phyloP scores from a whole-genome alignment of 208 protist species.

The Tetramitus jugosus region DNA sequence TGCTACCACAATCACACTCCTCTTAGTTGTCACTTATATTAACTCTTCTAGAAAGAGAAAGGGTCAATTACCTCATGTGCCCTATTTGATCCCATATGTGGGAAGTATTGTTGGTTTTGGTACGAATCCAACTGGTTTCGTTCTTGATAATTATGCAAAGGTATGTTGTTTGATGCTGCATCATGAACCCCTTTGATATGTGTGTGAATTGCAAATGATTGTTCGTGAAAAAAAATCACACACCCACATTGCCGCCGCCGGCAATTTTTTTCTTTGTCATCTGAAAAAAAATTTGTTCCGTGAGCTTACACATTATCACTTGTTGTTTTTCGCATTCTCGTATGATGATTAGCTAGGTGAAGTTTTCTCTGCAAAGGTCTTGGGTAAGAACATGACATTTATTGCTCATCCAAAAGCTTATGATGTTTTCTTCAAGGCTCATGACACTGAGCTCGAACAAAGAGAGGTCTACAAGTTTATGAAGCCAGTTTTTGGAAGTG shows the following conservation, averaged over 20 bases:
- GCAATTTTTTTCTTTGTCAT: too few species aligned
- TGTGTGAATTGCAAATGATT: too few species aligned
- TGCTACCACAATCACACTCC: not conserved
- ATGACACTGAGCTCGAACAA: constrained; percentile 5
- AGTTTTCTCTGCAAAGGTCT: constrained; percentile 2
- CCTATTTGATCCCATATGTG: not conserved
- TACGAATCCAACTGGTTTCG: constrained; percentile 1
- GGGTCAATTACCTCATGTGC: not conserved
- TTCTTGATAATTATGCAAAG: constrained; percentile 4
- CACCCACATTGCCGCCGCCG: too few species aligned
- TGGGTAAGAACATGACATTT: constrained; percentile 22
- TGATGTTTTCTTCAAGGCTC: constrained; percentile 20
- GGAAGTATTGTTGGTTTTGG: constrained; percentile 16
- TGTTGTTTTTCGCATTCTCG: not conserved
- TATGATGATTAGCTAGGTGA: constrained; percentile 13
- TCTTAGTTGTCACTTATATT: not conserved
- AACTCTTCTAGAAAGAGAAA: not conserved
- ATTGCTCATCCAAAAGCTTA: constrained; percentile 9
- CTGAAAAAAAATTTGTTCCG: not conserved
- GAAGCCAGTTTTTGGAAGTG: constrained; percentile 20
- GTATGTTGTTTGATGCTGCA: too few species aligned
- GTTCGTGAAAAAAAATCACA: too few species aligned
- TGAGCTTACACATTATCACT: not conserved
- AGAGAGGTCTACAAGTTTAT: constrained; percentile 24
- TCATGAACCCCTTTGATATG: too few species aligned